Conservation (phyloP, 2,329 filamentous ascomycete genomes). For the Colletotrichum gloeosporioides region DNA sequence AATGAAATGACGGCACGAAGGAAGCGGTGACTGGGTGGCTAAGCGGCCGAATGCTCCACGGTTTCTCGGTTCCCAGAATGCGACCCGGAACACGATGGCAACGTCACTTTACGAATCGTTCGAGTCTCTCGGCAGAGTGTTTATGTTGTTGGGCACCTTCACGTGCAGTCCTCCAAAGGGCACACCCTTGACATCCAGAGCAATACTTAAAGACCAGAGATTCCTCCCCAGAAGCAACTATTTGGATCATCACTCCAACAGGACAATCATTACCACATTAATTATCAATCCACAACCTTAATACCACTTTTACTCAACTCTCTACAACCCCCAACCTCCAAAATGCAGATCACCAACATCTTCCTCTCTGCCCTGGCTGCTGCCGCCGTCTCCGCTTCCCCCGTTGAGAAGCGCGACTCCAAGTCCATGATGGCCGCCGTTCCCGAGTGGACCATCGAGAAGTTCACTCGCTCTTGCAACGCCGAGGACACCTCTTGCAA, state of each 20-base stretch:
- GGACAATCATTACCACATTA: background rate
- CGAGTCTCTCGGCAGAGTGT: background rate
- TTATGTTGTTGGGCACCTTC: background rate
- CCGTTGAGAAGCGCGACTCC: conserved; percentile 10
- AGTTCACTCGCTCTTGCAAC: conserved; percentile 46
- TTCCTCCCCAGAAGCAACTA: background rate
- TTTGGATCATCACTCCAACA: background rate
- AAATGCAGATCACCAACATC: conserved; percentile 49
- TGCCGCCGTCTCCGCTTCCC: conserved; percentile 20
- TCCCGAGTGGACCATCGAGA: conserved; percentile 47
- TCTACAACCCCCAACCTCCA: conserved; percentile 25
- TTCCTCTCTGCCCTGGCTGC: conserved; percentile 41
- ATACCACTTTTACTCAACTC: background rate
- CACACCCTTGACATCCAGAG: background rate
- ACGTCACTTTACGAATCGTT: conserved; percentile 3
- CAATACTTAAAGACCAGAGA: background rate
- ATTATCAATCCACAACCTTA: background rate
- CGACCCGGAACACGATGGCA: background rate
- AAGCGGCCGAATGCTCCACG: background rate
- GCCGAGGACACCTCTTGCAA: conserved; percentile 42
- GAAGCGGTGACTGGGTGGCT: background rate
- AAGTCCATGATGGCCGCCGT: conserved; percentile 44
- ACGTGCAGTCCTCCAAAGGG: background rate
- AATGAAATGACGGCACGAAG: background rate
- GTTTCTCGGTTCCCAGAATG: background rate